A percentile compares a stretch with the other conserved stretches of the same genome.
These are phyloP conservation scores for Exophiala oligosperma DNA, from an alignment of 2,329 filamentous ascomycete genomes.

Conservation along the genomic window DNA sequence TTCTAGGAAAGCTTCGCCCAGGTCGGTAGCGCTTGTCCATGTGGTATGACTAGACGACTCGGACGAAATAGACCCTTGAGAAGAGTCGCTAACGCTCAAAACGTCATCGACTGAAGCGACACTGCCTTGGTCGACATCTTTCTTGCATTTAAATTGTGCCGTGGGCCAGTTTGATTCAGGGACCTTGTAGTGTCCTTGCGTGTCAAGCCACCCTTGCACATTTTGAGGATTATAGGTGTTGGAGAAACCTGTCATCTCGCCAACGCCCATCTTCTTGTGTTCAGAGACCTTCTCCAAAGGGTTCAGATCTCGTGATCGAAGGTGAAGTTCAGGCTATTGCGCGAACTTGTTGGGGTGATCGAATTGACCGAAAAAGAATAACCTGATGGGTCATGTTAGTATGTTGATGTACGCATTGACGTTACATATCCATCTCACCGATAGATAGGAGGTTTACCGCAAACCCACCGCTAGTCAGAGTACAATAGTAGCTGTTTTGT, in stretches of 20 bases:
- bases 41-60: slow-evolving; percentile 20
- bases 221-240: slow-evolving; percentile 13
- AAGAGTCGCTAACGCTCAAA: slow-evolving; percentile 20
- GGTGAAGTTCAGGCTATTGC: neutral
- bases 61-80: slow-evolving; percentile 19
- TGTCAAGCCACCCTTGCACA: slow-evolving; percentile 19
- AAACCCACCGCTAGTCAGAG: slow-evolving; percentile 25
- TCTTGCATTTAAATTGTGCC: slow-evolving; percentile 1
- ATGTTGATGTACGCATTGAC: neutral
- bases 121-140: slow-evolving; percentile 18
- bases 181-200: slow-evolving; percentile 1
- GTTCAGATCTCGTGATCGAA: neutral
- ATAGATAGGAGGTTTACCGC: slow-evolving; percentile 3
- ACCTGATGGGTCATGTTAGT: neutral
- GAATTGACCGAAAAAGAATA: neutral
- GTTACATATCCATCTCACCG: slow-evolving; percentile 1
- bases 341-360: neutral
- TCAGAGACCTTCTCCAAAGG: neutral
- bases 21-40: slow-evolving; percentile 20
- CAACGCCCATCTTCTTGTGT: slow-evolving; percentile 19
- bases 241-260: slow-evolving; percentile 10
- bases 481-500: slow-evolving; percentile 15
- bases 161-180: neutral
- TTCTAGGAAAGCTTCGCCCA: slow-evolving; percentile 13
- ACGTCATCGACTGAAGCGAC: slow-evolving; percentile 16